phyloP scores from a whole-genome alignment of 805 yeast genomes.

The Yamadazyma ubonensis region DNA sequence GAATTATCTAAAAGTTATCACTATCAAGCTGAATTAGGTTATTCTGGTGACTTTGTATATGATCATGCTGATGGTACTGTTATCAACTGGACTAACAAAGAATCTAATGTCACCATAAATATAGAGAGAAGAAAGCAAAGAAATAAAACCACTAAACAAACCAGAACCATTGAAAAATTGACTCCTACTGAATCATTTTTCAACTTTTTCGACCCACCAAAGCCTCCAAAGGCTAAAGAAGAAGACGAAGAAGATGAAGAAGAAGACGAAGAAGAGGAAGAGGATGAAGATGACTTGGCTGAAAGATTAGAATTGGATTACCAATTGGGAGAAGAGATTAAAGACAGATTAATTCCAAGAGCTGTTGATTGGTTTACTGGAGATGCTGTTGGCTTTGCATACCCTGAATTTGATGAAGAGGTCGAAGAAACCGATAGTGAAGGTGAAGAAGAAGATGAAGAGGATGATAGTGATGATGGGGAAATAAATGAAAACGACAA shows the following conservation, averaged over 20 bases:
- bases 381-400: constrained; percentile 77
- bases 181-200: constrained; percentile 95
- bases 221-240: constrained; percentile 50
- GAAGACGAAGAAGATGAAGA: constrained; percentile 53
- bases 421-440: constrained; percentile 60
- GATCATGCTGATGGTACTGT: constrained; percentile 93
- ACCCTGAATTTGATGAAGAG: constrained; percentile 57
- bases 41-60: constrained; percentile 93
- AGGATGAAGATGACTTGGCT: constrained; percentile 72
- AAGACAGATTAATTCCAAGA: constrained; percentile 92
- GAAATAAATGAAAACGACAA: constrained; percentile 54
- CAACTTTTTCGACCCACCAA: constrained; percentile 94
- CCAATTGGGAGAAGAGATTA: constrained; percentile 92
- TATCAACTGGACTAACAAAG: constrained; percentile 80
- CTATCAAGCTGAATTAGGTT: constrained; percentile 91
- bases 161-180: constrained; percentile 90
- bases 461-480: constrained; percentile 50
- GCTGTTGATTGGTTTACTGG: constrained; percentile 99
- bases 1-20: constrained; percentile 81
- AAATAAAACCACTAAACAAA: constrained; percentile 93
- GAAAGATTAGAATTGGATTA: constrained; percentile 87
- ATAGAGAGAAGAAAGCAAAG: constrained; percentile 96
- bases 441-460: constrained; percentile 63
- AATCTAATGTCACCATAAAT: constrained; percentile 75
- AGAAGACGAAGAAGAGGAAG: constrained; percentile 55